These are phyloP conservation scores for Penicillium paradoxum DNA, from an alignment of 495 filamentous ascomycete species.

Conservation along the genomic window DNA sequence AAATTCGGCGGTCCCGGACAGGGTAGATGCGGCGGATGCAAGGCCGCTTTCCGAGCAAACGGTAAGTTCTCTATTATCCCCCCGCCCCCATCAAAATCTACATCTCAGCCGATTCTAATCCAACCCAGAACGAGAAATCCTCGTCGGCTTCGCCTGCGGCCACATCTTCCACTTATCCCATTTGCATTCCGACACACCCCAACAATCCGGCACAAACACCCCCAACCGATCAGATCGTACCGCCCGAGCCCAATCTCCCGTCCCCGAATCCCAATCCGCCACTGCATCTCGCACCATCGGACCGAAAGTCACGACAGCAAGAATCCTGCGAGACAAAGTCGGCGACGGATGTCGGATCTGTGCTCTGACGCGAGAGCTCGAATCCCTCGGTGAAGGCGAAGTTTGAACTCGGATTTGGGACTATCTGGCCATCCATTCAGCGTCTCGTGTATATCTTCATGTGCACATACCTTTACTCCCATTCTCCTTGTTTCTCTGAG, in stretches of 20 bases:
- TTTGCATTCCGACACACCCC: constrained; percentile 48
- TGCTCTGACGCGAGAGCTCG: constrained; percentile 38
- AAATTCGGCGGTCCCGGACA: constrained; percentile 22
- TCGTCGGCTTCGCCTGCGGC: constrained; percentile 87
- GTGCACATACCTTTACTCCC: constrained; percentile 6
- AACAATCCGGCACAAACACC: constrained; percentile 16
- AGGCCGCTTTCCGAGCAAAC: constrained; percentile 50
- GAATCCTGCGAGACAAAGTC: constrained; percentile 67
- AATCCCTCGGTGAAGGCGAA: constrained; percentile 27
- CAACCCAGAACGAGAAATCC: constrained; percentile 59
- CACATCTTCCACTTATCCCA: constrained; percentile 89
- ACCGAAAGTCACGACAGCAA: constrained; percentile 84
- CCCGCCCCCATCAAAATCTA: neutral
- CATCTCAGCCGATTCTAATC: neutral
- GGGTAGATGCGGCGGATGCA: constrained; percentile 55
- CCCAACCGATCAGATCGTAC: constrained; percentile 20
- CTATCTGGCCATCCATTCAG: neutral
- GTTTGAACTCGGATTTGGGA: constrained; percentile 5
- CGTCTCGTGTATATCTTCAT: constrained; percentile 7
- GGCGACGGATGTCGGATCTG: constrained; percentile 68
- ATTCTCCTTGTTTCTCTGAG: constrained; percentile 7
- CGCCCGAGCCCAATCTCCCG: constrained; percentile 27
- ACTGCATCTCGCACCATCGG: constrained; percentile 60
- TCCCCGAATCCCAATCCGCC: constrained; percentile 12
- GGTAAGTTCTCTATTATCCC: constrained; percentile 32